A percentile compares a stretch with the other conserved stretches of the same genome.
These are phyloP conservation scores for Lophiostoma macrostomum DNA, from an alignment of 495 filamentous ascomycete genomes.

Conservation along the genomic window DNA sequence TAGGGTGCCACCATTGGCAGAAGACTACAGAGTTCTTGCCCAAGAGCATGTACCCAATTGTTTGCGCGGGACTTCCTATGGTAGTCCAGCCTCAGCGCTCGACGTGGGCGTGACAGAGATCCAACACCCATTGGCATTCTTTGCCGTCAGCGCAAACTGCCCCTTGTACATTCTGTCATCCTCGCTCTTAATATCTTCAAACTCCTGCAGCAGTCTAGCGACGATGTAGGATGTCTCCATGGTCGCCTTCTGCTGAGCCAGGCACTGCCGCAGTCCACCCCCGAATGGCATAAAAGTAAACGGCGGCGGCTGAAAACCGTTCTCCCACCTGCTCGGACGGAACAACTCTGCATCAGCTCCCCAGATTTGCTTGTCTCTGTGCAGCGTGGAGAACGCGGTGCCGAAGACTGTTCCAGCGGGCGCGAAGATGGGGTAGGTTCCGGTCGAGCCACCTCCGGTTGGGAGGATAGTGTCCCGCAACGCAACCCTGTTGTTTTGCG, in stretches of 20 bases:
- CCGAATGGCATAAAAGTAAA: constrained; percentile 1
- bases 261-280: constrained; percentile 15
- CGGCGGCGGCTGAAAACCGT: neutral
- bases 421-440: neutral
- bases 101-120: no score
- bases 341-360: neutral
- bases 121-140: constrained; percentile 31
- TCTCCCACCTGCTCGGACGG: neutral
- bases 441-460: neutral
- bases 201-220: constrained; percentile 7
- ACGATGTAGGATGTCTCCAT: constrained; percentile 26
- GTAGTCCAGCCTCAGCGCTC: no score
- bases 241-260: constrained; percentile 23
- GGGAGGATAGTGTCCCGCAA: neutral
- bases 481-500: neutral
- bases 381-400: neutral
- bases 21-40: no score
- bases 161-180: constrained; percentile 26
- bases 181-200: constrained; percentile 14
- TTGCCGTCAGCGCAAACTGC: constrained; percentile 27
- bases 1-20: no score
- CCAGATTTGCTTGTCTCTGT: constrained; percentile 1
- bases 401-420: neutral
- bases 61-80: no score
- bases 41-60: no score